Percentiles rank a stretch among this genome's conserved stretches.
Evolutionary conservation across 1,284 basidiomycete species (phyloP).

Genomic region (Moniliella sp.): DNA sequence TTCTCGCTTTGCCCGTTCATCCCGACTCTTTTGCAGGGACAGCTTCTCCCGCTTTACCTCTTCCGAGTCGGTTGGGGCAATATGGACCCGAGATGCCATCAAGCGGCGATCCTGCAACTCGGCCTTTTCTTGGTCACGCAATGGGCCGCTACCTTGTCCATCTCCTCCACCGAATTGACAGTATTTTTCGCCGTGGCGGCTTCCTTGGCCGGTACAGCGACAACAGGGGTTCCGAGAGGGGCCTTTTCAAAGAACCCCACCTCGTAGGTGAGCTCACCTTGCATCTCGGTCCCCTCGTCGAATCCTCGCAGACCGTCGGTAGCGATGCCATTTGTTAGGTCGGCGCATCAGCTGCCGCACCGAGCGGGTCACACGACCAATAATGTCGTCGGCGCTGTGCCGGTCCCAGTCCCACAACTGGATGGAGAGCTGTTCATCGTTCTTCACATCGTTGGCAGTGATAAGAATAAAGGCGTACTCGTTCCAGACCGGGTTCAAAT

Average conservation of each 20-base stretch:
- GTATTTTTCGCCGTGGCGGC: too few relatives aligned
- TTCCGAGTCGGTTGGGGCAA: conserved; percentile 6
- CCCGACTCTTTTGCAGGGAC: too few relatives aligned
- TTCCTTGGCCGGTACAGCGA: too few relatives aligned
- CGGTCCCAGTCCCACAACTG: conserved; percentile 51
- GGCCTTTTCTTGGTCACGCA: too few relatives aligned
- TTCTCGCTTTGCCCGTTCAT: too few relatives aligned
- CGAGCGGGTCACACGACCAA: conserved; percentile 44
- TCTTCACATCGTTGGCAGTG: conserved; percentile 40
- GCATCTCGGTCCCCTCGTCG: conserved; percentile 45
- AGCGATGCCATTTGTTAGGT: conserved; percentile 43
- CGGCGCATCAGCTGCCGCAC: conserved; percentile 25
- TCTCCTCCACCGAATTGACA: too few relatives aligned
- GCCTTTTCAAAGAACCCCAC: conserved; percentile 49
- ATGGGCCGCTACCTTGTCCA: too few relatives aligned
- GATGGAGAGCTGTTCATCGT: conserved; percentile 22
- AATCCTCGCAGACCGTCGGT: conserved; percentile 45
- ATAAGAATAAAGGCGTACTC: conserved; percentile 52
- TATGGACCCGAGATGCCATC: too few relatives aligned
- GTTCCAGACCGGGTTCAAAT: conserved; percentile 44
- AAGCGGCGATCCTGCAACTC: too few relatives aligned
- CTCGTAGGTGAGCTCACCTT: conserved; percentile 40
- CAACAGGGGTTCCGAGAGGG: too few relatives aligned
- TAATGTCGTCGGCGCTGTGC: conserved; percentile 41
- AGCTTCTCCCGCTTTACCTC: too few relatives aligned